These are phyloP conservation scores for Pichia sp. DNA, from an alignment of 1,139 yeast species.

Conservation along the genomic window DNA sequence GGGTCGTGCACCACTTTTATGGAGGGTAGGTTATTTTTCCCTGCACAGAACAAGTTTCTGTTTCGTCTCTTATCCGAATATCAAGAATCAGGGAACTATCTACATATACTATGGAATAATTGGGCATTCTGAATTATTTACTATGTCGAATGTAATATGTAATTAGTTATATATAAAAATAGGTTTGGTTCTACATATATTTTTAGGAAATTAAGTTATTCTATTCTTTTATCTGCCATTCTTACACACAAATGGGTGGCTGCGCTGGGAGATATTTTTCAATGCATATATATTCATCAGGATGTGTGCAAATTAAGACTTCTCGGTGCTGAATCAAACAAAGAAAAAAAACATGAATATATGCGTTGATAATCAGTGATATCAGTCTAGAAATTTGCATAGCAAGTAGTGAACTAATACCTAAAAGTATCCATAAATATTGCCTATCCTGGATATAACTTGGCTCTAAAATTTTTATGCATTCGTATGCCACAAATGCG, in stretches of 20 bases:
- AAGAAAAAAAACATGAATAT: conserved; percentile 78
- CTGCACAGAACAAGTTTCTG: too few relatives aligned
- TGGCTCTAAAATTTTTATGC: conserved; percentile 35
- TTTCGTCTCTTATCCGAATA: too few relatives aligned
- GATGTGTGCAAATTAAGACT: conserved; percentile 66
- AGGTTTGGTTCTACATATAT: not conserved
- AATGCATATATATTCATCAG: conserved; percentile 34
- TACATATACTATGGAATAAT: too few relatives aligned
- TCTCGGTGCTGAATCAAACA: conserved; percentile 86
- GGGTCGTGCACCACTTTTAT: too few relatives aligned
- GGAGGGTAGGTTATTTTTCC: too few relatives aligned
- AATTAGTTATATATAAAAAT: too few relatives aligned
- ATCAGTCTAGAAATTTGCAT: conserved; percentile 72
- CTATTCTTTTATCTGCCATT: not conserved
- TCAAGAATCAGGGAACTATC: too few relatives aligned
- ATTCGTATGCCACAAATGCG: conserved; percentile 55
- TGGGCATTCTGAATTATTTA: too few relatives aligned
- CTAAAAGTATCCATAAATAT: conserved; percentile 38
- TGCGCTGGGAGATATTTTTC: not conserved
- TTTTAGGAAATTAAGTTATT: not conserved
- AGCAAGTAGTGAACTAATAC: conserved; percentile 53
- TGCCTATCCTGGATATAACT: not conserved
- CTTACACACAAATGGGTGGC: not conserved
- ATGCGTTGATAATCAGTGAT: conserved; percentile 70
- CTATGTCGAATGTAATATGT: too few relatives aligned